Conservation (phyloP, 2,329 filamentous ascomycete genomes). For the Thelonectria rubi region DNA sequence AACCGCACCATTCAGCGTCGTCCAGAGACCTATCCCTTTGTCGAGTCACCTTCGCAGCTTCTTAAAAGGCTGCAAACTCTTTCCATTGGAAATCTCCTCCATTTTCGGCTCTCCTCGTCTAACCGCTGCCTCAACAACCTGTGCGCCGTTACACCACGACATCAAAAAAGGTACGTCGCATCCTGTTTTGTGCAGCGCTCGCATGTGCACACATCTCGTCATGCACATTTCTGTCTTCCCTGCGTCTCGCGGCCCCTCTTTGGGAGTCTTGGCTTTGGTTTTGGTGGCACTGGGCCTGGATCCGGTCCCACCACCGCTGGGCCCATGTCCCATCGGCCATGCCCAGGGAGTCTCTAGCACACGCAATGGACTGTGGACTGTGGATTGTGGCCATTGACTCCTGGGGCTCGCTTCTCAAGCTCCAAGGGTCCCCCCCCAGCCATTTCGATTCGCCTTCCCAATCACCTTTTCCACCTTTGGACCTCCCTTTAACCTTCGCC, state of each 20-base stretch:
- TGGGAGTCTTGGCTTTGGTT: conserved; percentile 5
- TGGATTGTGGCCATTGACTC: not conserved
- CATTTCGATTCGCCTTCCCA: not conserved
- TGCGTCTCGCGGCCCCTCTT: not conserved
- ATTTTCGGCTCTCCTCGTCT: not conserved
- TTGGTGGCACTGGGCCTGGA: conserved; percentile 2
- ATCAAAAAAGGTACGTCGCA: not conserved
- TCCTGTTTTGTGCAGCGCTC: not conserved
- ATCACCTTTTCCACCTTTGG: not conserved
- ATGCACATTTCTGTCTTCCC: not conserved
- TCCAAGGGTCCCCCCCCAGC: not conserved
- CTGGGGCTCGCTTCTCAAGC: not conserved
- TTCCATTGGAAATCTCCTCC: no score
- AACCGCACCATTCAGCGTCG: no score
- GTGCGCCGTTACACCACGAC: not conserved
- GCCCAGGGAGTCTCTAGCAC: not conserved
- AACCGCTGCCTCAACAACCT: not conserved
- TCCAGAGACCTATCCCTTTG: not conserved
- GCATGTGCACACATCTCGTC: no score
- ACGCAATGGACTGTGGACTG: not conserved
- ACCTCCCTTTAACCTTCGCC: not conserved
- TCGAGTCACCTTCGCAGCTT: not conserved
- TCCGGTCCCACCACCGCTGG: conserved; percentile 13
- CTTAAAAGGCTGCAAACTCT: not conserved
- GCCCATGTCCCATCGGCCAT: conserved; percentile 1